Base-by-base conservation (phyloP, 108 stramenopile species). In the Skeletonema potamos region DNA sequence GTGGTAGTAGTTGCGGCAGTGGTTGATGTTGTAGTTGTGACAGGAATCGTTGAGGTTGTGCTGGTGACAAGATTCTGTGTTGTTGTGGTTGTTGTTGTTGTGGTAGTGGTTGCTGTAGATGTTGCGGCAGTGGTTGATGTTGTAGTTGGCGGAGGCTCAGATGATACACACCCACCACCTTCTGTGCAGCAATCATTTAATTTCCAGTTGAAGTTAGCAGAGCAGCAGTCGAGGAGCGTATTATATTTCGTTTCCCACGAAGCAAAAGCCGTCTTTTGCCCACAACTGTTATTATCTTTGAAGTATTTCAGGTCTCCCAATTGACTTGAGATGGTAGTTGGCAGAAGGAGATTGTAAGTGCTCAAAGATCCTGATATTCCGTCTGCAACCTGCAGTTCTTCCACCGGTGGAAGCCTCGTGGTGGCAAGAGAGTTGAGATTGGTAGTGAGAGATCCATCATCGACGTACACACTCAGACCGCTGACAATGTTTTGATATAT, bases 321-420 rank as follows among this genome's bases (percentile, higher is more conserved):
- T 30, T 68, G 62, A 33, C 78, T 72, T 28, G 78, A 64, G 43
- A 79, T 68, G 20, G 78, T 73, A 34, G 60, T 72, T 24, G 78
- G 78, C 6, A 79, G 46, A 26, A 79, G 27, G 4, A 79, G 68
- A 64, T 68, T 73, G 20, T 41, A 27, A 1, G 71, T 68, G 22
- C 39, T 48, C 27, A 73, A 48, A 0, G 78, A 67, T 29, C 32
- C 54, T 37, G 54, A 15, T 15, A 58, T 33, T 2, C 26, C 72
- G 4, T 44, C 54, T 4, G 64, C 72, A 2, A 48, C 51, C 20
- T 64, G 72, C n/a, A 79, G 33, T 56, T 68, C 78, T 33, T 71
- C 66, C 33, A 79, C 78, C 13, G 78, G 78, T 59, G 78, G 78
- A 13, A 73, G 72, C 44, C 78, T 72, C 10, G 55, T 48, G 6